Evolutionary conservation across 257 asterid species (phyloP).

Genomic region (Osmanthus fragrans): DNA sequence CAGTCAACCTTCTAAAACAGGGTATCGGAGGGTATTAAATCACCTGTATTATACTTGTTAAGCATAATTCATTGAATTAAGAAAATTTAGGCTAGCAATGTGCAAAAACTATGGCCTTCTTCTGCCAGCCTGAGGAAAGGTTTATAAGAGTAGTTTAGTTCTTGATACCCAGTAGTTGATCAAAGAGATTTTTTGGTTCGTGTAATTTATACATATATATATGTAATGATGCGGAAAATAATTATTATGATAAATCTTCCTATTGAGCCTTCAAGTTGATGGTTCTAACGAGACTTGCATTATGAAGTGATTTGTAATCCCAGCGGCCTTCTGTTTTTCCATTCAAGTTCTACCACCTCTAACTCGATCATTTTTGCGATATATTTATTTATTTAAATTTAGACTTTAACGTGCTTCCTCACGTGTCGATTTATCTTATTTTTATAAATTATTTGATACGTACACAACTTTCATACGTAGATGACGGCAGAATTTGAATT

Average conservation of each 20-base stretch:
- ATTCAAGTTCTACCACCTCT: no score
- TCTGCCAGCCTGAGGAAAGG: background rate
- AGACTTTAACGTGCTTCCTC: no score
- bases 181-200: conserved; percentile 24
- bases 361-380: no score
- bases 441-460: no score
- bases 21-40: background rate
- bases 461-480: no score
- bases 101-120: background rate
- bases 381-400: no score
- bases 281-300: background rate
- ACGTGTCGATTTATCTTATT: no score
- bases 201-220: conserved; percentile 24
- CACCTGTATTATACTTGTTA: background rate
- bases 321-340: background rate
- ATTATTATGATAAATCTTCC: conserved; percentile 18
- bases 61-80: background rate
- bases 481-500: no score
- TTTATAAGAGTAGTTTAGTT: background rate
- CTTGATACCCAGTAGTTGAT: background rate
- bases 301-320: no score
- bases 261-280: conserved; percentile 12
- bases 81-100: background rate
- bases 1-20: background rate
- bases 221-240: conserved; percentile 5